Base-by-base conservation (phyloP, 108 stramenopile genomes). In the Cyclostephanos tholiformis region DNA sequence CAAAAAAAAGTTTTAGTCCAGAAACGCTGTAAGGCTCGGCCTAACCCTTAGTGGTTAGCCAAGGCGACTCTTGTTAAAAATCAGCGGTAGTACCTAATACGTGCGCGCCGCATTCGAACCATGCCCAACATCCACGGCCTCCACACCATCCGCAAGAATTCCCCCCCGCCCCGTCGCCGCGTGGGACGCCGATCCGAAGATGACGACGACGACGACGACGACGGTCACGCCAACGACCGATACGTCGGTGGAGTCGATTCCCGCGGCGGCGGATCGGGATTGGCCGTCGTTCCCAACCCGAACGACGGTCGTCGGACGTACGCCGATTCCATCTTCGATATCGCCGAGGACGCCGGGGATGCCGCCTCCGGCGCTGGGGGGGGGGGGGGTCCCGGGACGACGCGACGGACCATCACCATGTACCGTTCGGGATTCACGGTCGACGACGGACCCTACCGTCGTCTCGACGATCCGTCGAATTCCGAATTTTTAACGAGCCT, bases 341-440 rank as follows among this genome's bases (percentile, higher is more conserved):
- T 87, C 67, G 53, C 84, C n/a, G 56, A 63, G 41, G 23, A 81
- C 72, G n/a, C 53, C 75, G 43, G 49, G 17, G 36, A 51, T 25
- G 76, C 49, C 0, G 67, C 66, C n/a, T 61, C 32, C 22, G 41
- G 38, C 6, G 53, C 63, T 36, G 36, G 85, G 70, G 65, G 61
- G 2, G 74, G 51, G 4, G 63, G 72, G 12, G 72, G 57, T 14
- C 64, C 46, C 16, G 69, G 52, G 8, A 67, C 69, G 56, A 84
- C n/a, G 10, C 85, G 88, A 22, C 80, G 88, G 9, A 94, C 90
- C 9, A 98, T 98, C 58, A 96, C 94, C 41, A 94, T 98, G 96
- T 98, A 97, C 64, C 90, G 91, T 20, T 87, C 92, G 52, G 98
- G 98, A 19, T 98, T 98, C 71, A 89, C 92, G 0, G 97, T 98